Evolutionary conservation across 2,329 filamentous ascomycete species (phyloP), one percentile per base, ranked within the genome.

Genomic region (Fusarium sp.): DNA sequence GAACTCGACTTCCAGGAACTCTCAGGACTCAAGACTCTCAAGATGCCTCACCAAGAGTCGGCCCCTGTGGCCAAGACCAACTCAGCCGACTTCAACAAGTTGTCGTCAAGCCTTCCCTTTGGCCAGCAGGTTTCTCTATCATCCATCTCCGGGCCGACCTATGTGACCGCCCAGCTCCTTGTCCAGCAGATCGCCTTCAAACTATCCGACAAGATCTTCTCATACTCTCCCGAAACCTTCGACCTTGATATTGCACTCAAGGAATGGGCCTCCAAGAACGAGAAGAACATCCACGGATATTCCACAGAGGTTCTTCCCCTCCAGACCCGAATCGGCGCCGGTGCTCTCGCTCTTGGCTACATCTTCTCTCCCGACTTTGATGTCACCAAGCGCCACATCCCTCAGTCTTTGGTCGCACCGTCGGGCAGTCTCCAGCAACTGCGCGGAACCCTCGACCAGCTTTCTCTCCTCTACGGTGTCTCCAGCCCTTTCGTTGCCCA

Each of bases 281-380:
- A 93, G 76, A 84, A 85, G 77, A 99, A 99, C 82, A 88, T 91
- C 67, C 89, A 94, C 81, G 93, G 93, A 73, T 92, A 94, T 76
- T 82, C 88, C 65, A 95, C 96, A 48, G 84, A 88, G 15, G 88
- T 98, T 46, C 85, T 94, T 63, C 82, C 92, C 23, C 88, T 97
- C 75, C 92, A 99, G 83, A 96, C 94, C 43, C 88, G 96, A 54
- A 88, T 91, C 57, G 96, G 96, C 61, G 96, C 96, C 53, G 96
- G 95, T 56, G 90, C 92, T 69, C 92, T 98, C 76, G 94, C 96
- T 22, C 87, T 99, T 48, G 96, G 96, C 58, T 99, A 99, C 82
- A 92, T 98, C 78, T 99, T 98, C 85, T 97, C 94, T 64, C 93
- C 93, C 75, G 96, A 99, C 81, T 97, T 97, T 75, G 94, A 98